Base-by-base conservation (phyloP, 805 yeast species). In the Starmerella floris region DNA sequence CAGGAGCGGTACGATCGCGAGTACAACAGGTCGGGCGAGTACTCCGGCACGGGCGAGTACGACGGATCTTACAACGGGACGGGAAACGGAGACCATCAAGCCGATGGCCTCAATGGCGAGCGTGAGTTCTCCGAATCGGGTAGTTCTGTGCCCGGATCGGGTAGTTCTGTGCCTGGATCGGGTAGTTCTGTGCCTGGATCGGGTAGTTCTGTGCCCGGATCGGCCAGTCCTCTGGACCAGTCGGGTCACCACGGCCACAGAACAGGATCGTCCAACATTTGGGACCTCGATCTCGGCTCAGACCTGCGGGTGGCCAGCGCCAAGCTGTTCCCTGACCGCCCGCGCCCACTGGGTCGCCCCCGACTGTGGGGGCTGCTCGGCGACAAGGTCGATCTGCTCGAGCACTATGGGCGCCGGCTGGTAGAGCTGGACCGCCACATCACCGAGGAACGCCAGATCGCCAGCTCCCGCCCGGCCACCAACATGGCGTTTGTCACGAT, bases 401-500 rank as follows among this genome's bases (percentile, higher is more conserved):
- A 79, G 49, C 72, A 77, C 58, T 78, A 75, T 56, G 77, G 87
- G 2, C 72, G 76, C 34, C 75, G 77, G 52, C 64, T 88, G 27
- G 76, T 73, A 21, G 69, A 70, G 3, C 60, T 87, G 13, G 97
- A 88, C 54, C 73, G 69, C 40, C 79, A 78, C 52, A 85, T 88
- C 37, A 36, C 57, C 5, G 63, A 67, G 23, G 82, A 88, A 2
- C 69, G 95, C 41, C 65, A 63, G 25, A 15, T 30, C 2, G 68
- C 77, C 40, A 80, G 79, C 49, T 83, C 77, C 55, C 75, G 83
- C 0, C 49, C 51, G 5, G 79, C 95, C 0, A 83, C 94, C 0
- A 84, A 93, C 23, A 79, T 88, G 0, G 96, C 97, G 0, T 88
- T 88, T 61, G 76, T 88, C 8, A 91, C 97, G 0, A 82, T 88